Evolutionary conservation across 106 monocot genomes (phyloP), one percentile per base, ranked within the genome.

Genomic region (Dendrobium catenatum): DNA sequence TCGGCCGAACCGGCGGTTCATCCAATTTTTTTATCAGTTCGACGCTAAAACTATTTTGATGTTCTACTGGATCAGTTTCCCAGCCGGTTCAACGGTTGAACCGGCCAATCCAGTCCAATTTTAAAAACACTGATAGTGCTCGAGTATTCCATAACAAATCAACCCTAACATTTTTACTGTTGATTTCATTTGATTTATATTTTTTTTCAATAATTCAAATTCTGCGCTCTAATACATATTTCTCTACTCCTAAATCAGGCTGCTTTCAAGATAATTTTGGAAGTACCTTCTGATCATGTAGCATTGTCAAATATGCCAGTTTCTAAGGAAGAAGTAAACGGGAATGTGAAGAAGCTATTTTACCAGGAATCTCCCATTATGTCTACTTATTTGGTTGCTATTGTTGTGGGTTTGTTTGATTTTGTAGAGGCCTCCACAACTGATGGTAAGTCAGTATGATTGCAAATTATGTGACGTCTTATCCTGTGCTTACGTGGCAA

Each of bases 301-400:
- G 97, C 97, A 84, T 83, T 98, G 78, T 98, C 97, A 29, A 93
- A 93, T 81, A 98, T 94, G 97, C 97, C 97, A 54, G 79, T 91
- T 31, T 49, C 46, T 48, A 84, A 92, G 77, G 92, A 98, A 78
- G 91, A 89, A 44, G 13, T 84, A 56, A 64, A 86, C 78, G 92
- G 92, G n/a, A 22, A 44, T 43, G 18, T 89, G 10, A 94, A 92
- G 89, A 90, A 87, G 72, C 46, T 94, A 13, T 80, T 26, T 78
- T 98, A 82, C 77, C 81, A 91, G 56, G 97, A 98, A 75, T 93
- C 97, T 24, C 97, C 97, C 70, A 85, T 98, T 78, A 98, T 98
- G 97, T 98, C 97, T 76, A 94, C 97, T 72, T 98, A 98, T 82
- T 86, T 98, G 81, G 97, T 98, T 55, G 97, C 97, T 54, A 82